Evolutionary conservation across 2,329 filamentous ascomycete species (phyloP).

Genomic region (Corinectria fuckeliana): DNA sequence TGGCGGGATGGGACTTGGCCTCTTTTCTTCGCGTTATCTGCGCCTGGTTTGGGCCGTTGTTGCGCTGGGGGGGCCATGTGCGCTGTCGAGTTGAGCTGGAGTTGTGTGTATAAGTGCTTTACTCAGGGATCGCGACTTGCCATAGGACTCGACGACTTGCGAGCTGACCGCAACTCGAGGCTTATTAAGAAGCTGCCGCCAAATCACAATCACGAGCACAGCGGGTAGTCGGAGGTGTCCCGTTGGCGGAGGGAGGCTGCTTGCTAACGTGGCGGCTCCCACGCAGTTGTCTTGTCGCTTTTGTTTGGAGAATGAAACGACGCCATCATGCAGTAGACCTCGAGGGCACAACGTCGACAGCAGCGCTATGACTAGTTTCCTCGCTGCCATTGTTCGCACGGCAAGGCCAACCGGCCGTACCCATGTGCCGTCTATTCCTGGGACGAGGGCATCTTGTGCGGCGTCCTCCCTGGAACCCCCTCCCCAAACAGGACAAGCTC

Average conservation of each 20-base stretch:
- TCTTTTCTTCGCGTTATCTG: not conserved
- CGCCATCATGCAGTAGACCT: not conserved
- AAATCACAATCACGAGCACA: not conserved
- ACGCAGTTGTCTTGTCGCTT: conserved; percentile 2
- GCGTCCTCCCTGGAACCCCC: not conserved
- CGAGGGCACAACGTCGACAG: not conserved
- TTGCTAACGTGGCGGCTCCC: conserved; percentile 21
- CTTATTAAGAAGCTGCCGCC: not conserved
- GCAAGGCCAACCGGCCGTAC: conserved; percentile 12
- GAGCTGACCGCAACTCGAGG: not conserved
- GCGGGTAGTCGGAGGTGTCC: not conserved
- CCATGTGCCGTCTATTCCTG: not conserved
- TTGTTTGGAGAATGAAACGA: not conserved
- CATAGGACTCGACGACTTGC: not conserved
- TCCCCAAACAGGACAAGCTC: conserved; percentile 2
- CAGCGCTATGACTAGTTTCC: not conserved
- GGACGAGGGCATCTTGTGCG: not conserved
- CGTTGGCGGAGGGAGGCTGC: not conserved
- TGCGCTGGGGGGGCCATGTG: not conserved
- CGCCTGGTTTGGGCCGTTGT: not conserved
- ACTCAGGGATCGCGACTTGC: not conserved
- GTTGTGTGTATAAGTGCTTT: not conserved
- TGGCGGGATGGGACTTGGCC: not conserved
- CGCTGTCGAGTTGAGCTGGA: not conserved
- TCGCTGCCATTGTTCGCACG: not conserved